A percentile compares a stretch with the other conserved stretches of the same genome.
Evolutionary conservation across 148 eudicot genomes (phyloP).

Genomic region (Silene conica): DNA sequence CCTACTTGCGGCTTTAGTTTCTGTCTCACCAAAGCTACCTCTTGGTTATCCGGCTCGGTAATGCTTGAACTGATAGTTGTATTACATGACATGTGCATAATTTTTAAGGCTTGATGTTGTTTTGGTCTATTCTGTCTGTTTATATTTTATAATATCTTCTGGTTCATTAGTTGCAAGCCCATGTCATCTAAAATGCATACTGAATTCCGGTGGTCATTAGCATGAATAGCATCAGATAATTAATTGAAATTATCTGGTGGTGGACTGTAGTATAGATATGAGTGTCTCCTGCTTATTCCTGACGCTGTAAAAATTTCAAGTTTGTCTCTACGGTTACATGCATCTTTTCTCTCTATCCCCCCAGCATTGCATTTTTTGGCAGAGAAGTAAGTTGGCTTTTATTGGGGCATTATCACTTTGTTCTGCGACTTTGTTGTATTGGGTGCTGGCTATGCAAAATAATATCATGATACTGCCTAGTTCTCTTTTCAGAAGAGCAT

Average conservation of each 20-base stretch:
- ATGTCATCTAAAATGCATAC: slow-evolving; percentile 12
- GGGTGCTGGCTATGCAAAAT: background rate
- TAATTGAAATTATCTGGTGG: background rate
- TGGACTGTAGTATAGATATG: background rate
- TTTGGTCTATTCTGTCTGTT: slow-evolving; percentile 1
- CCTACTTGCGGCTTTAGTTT: slow-evolving; percentile 79
- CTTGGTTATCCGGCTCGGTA: slow-evolving; percentile 98
- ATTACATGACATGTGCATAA: slow-evolving; percentile 1
- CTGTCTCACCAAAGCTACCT: slow-evolving; percentile 74
- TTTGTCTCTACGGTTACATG: background rate
- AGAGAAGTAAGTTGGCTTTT: background rate
- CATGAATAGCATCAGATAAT: background rate
- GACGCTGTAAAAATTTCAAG: background rate
- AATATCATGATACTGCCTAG: background rate
- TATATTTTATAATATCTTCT: background rate
- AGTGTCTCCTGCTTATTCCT: background rate
- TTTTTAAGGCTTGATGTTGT: slow-evolving; percentile 8
- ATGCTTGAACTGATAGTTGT: slow-evolving; percentile 16
- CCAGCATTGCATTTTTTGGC: background rate
- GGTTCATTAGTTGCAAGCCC: background rate
- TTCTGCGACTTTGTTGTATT: background rate
- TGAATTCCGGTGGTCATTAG: background rate
- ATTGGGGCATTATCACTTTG: background rate
- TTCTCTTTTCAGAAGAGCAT: background rate
- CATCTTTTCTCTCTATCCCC: background rate